Evolutionary conservation across 164 flowering plant species (phyloP).

Genomic region (Cinnamomum micranthum): DNA sequence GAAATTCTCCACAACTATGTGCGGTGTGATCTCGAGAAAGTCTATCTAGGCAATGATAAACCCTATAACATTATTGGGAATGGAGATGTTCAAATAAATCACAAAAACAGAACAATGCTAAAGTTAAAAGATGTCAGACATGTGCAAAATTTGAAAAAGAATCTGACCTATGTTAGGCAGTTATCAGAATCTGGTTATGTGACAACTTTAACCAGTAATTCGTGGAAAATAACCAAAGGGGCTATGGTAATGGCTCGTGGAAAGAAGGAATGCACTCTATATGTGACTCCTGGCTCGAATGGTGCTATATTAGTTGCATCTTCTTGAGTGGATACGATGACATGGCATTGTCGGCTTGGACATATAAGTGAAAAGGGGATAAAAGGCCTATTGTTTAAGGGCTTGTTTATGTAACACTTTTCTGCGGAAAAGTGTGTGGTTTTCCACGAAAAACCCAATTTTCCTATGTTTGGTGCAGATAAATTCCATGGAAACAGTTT

Average conservation of each 20-base stretch:
- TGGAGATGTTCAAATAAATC: background rate
- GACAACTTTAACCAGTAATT: background rate
- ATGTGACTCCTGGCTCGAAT: background rate
- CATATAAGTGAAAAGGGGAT: background rate
- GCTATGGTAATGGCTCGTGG: background rate
- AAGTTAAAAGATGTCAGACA: conserved; percentile 5
- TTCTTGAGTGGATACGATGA: background rate
- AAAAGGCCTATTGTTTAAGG: background rate
- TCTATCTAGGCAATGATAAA: conserved; percentile 4
- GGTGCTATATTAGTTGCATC: background rate
- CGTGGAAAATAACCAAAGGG: background rate
- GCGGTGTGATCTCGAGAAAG: background rate
- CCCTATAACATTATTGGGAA: conserved; percentile 3
- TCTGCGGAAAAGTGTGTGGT: too few species aligned
- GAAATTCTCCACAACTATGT: conserved; percentile 7
- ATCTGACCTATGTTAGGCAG: background rate
- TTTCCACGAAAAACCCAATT: too few species aligned
- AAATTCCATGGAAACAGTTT: too few species aligned
- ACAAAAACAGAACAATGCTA: background rate
- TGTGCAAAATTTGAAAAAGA: conserved; percentile 1
- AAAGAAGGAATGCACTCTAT: background rate
- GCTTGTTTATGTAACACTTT: too few species aligned
- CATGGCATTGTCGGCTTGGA: background rate
- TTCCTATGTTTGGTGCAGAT: too few species aligned
- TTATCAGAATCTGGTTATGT: background rate